A percentile compares a stretch with the other conserved stretches of the same genome.
phyloP scores from a whole-genome alignment of 257 asterid genomes.

The Primulina huaijiensis region DNA sequence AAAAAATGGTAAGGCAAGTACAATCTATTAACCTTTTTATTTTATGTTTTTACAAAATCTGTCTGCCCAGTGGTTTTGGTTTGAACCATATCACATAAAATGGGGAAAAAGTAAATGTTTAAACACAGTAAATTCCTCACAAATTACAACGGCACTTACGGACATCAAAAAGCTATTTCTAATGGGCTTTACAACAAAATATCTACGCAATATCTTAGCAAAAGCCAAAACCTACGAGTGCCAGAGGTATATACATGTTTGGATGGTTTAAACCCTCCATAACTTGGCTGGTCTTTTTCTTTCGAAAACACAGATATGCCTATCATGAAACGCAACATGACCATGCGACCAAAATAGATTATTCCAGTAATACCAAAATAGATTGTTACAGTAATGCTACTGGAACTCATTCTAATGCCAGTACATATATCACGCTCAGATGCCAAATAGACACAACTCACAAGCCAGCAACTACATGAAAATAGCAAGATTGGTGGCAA shows the following conservation, averaged over 20 bases:
- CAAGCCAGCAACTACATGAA: no score
- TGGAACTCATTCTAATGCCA: no score
- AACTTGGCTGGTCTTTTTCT: not conserved
- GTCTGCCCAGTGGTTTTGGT: not conserved
- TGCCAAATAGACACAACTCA: no score
- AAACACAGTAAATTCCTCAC: not conserved
- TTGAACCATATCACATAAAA: not conserved
- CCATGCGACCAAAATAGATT: no score
- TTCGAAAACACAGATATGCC: no score
- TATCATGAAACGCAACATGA: no score
- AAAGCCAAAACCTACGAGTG: not conserved
- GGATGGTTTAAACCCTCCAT: not conserved
- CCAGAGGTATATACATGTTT: not conserved
- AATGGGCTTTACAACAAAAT: not conserved
- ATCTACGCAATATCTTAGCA: not conserved
- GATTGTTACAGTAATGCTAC: no score
- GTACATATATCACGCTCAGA: no score
- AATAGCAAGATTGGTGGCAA: slow-evolving; percentile 4
- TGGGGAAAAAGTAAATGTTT: not conserved
- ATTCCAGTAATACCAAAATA: no score
- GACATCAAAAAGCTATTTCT: not conserved
- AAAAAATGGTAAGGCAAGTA: not conserved
- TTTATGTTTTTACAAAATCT: not conserved
- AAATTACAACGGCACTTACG: not conserved
- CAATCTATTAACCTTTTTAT: no score